Evolutionary conservation across 2,329 filamentous ascomycete species (phyloP), one percentile per base, ranked within the genome.

Genomic region (Clonostachys solani): DNA sequence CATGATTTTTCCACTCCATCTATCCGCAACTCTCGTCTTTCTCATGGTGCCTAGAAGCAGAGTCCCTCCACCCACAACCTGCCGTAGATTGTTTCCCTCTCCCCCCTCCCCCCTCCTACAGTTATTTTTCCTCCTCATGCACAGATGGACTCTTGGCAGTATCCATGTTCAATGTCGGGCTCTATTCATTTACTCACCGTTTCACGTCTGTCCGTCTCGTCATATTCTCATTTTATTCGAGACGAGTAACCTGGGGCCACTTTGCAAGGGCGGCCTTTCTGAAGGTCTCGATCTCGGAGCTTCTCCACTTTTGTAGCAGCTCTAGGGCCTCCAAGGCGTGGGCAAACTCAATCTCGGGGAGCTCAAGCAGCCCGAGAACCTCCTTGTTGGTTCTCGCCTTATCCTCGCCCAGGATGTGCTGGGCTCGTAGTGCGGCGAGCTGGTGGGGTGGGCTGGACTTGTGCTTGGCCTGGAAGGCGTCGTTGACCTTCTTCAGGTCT

Each of bases 401-500:
- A 34, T 81, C 75, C 41, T 76, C 78, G 12, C 81, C 79, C 16
- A 92, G 67, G 2, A 81, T 55, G 49, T 76, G 75, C 51, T 80
- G 78, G 19, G 77, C 76, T 47, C 77, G 77, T 47, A 89, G 75
- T 35, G 75, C 83, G 3, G 84, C 77, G 47, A 88, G 78, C 5
- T 85, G 71, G 59, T 89, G 82, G 15, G 71, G 53, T 6, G 80
- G 71, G 61, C 82, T 87, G 47, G 75, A 64, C 54, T 80, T 79
- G 69, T 92, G 77, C 54, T 78, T 73, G 40, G 75, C 62, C 16
- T 83, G 65, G 64, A 83, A 92, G 18, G 80, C 76, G 37, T 84
- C 72, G 64, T 92, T 92, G 68, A 77, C 80, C 54, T 81, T 72
- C 43, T 75, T 69, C 40, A 89, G 73, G 44, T 85, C 76, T 17